These are phyloP conservation scores for Metschnikowia dekortorum DNA, from an alignment of 805 yeast genomes.

Conservation along the genomic window DNA sequence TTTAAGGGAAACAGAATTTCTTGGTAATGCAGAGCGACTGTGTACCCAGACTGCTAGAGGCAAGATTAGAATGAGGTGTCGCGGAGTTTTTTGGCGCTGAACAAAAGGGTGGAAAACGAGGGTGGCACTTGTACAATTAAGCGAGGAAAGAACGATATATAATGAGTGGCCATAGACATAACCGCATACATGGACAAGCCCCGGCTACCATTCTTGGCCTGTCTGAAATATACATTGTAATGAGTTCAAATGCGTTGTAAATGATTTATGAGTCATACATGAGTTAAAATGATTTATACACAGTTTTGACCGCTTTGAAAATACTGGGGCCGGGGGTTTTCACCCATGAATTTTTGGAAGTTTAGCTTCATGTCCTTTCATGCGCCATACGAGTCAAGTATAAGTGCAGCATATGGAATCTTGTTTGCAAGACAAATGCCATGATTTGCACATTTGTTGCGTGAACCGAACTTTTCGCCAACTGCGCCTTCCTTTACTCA, in stretches of 20 bases:
- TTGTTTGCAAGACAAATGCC: background rate
- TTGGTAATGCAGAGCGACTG: background rate
- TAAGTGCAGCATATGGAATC: background rate
- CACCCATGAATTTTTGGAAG: background rate
- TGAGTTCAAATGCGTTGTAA: too few relatives aligned
- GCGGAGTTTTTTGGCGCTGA: constrained; percentile 2
- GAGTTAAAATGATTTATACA: too few relatives aligned
- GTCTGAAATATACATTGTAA: background rate
- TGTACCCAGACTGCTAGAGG: background rate
- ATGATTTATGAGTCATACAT: too few relatives aligned
- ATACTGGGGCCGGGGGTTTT: too few relatives aligned
- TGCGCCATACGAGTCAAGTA: background rate
- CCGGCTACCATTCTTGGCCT: background rate
- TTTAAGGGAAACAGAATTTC: background rate
- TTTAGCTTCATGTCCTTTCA: background rate
- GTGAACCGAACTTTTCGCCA: background rate
- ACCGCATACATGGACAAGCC: too few relatives aligned
- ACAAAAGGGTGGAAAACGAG: constrained; percentile 1
- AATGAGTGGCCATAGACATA: background rate
- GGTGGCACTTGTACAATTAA: constrained; percentile 1
- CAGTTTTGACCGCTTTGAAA: too few relatives aligned
- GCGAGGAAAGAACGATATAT: background rate
- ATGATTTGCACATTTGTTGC: background rate
- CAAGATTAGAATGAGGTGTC: background rate
- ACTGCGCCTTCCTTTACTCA: background rate